Evolutionary conservation across 352 stramenopile genomes (phyloP), one percentile per base, ranked within the genome.

Genomic region (Pythium folliculosum): DNA sequence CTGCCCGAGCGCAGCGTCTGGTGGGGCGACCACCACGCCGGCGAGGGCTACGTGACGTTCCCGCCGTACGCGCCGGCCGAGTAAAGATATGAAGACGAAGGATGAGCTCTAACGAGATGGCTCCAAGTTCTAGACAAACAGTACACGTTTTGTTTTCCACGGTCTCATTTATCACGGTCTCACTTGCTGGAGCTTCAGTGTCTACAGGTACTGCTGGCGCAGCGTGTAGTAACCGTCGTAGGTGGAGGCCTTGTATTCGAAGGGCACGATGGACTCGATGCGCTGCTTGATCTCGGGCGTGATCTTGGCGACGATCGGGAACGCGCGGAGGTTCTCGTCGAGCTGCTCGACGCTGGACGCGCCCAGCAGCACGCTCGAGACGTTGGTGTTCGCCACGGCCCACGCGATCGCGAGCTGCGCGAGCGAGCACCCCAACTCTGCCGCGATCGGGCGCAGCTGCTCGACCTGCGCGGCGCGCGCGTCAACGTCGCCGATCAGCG

Each of bases 401-500:
- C 77, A 86, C 49, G 76, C 77, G 40, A 86, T 45, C 19, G 77
- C 70, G 25, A 86, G 72, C 48, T 86, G 77, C 19, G 71, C 67
- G 27, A 75, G 57, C 19, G 51, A 71, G 58, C 77, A 86, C 14
- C 56, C 67, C 5, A 86, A 60, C 37, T 77, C 53, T n/a, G 72
- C 60, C 19, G 69, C 65, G 40, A 73, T 72, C 22, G 66, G 68
- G 19, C 77, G 50, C 9, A 72, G 52, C 50, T 57, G 9, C 49
- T 71, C 32, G 69, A 66, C 58, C 48, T 73, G 69, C 69, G 66
- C 1, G 16, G 57, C 49, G n/a, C 38, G 52, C 8, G 8, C 44
- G 5, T 60, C 45, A 17, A 66, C 27, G 9, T 79, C 50, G 56
- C 69, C 49, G 51, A 70, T 21, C 30, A 63, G 58, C 59, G 59